Evolutionary conservation across 2,329 filamentous ascomycete genomes (phyloP), one percentile per base, ranked within the genome.

Genomic region (Cucurbitaria berberidis): DNA sequence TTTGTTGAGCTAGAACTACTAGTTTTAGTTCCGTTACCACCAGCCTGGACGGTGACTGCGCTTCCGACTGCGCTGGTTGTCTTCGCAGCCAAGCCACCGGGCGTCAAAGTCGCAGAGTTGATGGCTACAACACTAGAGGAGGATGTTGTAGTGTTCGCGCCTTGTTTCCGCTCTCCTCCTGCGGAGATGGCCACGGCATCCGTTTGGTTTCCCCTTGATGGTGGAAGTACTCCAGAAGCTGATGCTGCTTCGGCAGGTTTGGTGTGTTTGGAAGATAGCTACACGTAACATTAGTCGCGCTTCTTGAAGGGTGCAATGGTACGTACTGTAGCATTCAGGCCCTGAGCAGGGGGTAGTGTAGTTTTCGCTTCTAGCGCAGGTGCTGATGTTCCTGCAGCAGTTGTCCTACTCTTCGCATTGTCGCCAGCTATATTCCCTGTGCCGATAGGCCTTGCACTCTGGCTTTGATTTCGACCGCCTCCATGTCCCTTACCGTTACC

Each of bases 1-100:
- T 15, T n/a, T 35, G 32, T 48, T 49, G 52, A 55, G 40, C 24
- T 29, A 30, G 16, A 19, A 26, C 29, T 34, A 42, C 29, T 24
- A 36, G 53, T 53, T 45, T 38, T 48, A 18, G 30, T 39, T 22
- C 22, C 41, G 9, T 44, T 38, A n/a, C 45, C 41, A 16, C 40
- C 57, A 6, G 63, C 65, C 16, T 60, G 10, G 7, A 68, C 63
- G 32, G 61, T 66, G 32, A 70, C 50, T 30, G 58, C 48, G 21
- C 44, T 50, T 11, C 53, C 61, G 10, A 45, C 61, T 22, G 55
- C 48, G 5, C 55, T 64, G 0, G 55, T 64, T 4, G 64, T 67
- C 1, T 62, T 63, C 11, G 61, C 60, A 8, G 57, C 53, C 27
- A 69, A 54, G 18, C 55, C 66, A 48, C 57, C 67, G 18, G 49